Percentiles rank a stretch among this genome's conserved stretches.
Evolutionary conservation across 2,329 filamentous ascomycete species (phyloP).

Genomic region (Plectosphaerella plurivora): DNA sequence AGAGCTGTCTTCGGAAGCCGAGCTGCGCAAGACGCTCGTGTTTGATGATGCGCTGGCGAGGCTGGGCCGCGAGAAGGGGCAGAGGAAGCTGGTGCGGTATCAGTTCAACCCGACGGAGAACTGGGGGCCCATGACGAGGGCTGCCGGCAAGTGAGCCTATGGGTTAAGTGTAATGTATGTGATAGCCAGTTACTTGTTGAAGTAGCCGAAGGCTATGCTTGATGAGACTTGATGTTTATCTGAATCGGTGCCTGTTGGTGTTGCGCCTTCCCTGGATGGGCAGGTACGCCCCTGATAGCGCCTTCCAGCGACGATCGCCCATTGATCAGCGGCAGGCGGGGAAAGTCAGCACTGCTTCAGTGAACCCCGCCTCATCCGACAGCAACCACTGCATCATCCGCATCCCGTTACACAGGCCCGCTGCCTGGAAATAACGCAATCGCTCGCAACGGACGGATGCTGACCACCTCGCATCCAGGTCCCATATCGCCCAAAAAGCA

Average conservation of each 20-base stretch:
- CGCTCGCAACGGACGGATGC: neutral
- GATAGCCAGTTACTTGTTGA: too few species aligned
- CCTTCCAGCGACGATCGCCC: too few species aligned
- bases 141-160: slow-evolving; percentile 49
- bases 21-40: slow-evolving; percentile 53
- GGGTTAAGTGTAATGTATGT: slow-evolving; percentile 30
- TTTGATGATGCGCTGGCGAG: slow-evolving; percentile 78
- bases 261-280: too few species aligned
- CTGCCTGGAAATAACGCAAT: slow-evolving; percentile 9
- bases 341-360: too few species aligned
- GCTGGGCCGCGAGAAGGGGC: slow-evolving; percentile 65
- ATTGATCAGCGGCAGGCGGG: too few species aligned
- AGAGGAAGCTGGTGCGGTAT: slow-evolving; percentile 74
- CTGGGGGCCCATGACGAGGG: slow-evolving; percentile 79
- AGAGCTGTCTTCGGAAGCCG: slow-evolving; percentile 16
- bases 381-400: neutral
- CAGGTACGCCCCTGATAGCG: too few species aligned
- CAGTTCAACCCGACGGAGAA: slow-evolving; percentile 87
- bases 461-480: too few species aligned
- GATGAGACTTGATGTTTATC: too few species aligned
- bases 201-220: too few species aligned
- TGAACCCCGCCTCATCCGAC: neutral
- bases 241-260: too few species aligned
- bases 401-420: neutral
- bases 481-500: too few species aligned